Evolutionary conservation across 192 early-diverging fungal species (phyloP).

Genomic region (Linnemannia elongata): DNA sequence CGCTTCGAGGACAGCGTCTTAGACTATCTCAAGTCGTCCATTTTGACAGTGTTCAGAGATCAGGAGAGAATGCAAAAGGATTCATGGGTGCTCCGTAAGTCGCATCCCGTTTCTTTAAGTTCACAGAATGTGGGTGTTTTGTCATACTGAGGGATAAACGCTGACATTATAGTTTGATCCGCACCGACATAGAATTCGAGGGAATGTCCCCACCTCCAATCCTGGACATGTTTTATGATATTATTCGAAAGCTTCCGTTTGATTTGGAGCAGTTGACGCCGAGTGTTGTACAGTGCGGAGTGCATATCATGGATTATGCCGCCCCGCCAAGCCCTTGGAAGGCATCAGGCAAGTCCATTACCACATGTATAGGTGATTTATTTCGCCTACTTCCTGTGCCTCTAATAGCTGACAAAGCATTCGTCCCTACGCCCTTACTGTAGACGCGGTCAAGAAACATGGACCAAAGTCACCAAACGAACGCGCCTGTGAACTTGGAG

Average conservation of each 20-base stretch:
- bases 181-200: constrained; percentile 28
- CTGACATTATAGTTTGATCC: constrained; percentile 14
- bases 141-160: neutral
- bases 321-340: constrained; percentile 37
- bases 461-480: constrained; percentile 56
- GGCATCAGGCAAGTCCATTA: constrained; percentile 23
- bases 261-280: constrained; percentile 71
- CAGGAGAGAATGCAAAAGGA: constrained; percentile 57
- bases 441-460: constrained; percentile 12
- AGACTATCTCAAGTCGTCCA: constrained; percentile 63
- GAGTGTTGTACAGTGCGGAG: constrained; percentile 63
- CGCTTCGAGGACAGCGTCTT: constrained; percentile 76
- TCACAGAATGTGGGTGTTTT: neutral
- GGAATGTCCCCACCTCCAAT: constrained; percentile 26
- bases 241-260: constrained; percentile 62
- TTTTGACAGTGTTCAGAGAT: constrained; percentile 62
- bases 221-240: constrained; percentile 50
- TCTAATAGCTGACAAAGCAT: neutral
- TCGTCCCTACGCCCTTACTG: neutral
- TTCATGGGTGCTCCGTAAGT: constrained; percentile 56
- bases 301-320: constrained; percentile 64
- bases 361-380: neutral
- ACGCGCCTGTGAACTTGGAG: constrained; percentile 55
- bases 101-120: neutral
- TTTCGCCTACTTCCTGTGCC: neutral